Evolutionary conservation across 208 protist genomes (phyloP).

Genomic region (Herpetomonas tarakana): DNA sequence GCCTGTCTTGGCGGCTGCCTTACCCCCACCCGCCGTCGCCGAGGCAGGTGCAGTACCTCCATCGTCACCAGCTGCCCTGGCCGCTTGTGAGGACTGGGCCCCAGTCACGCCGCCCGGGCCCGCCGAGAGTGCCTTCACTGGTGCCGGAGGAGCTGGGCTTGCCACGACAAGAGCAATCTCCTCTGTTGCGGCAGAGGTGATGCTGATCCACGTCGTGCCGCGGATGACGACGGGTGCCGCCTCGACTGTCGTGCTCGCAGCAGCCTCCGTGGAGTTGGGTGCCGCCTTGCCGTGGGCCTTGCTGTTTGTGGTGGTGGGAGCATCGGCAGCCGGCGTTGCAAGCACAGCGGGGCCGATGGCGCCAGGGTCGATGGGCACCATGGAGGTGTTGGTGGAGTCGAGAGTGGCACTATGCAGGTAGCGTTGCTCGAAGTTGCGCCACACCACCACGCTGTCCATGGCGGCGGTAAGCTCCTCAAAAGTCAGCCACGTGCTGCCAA

Average conservation of each 20-base stretch:
- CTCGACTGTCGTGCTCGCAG: no score
- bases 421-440: constrained; percentile 33
- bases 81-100: no score
- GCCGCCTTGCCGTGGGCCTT: no score
- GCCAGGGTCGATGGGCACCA: no score
- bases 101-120: no score
- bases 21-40: no score
- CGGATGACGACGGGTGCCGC: background rate
- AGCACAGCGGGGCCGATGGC: background rate
- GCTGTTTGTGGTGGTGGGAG: no score
- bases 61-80: no score
- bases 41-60: no score
- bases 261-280: no score
- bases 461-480: constrained; percentile 61
- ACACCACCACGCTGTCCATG: constrained; percentile 63
- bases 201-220: constrained; percentile 28
- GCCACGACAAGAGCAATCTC: constrained; percentile 22
- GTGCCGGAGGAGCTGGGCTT: background rate
- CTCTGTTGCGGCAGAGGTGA: constrained; percentile 19
- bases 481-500: constrained; percentile 59
- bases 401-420: constrained; percentile 13
- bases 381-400: constrained; percentile 9
- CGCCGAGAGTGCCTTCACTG: no score
- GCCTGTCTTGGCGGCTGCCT: no score
- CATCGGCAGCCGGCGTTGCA: background rate